These are phyloP conservation scores for Talaromyces sp. DNA, from an alignment of 2,329 filamentous ascomycete genomes.

Conservation along the genomic window DNA sequence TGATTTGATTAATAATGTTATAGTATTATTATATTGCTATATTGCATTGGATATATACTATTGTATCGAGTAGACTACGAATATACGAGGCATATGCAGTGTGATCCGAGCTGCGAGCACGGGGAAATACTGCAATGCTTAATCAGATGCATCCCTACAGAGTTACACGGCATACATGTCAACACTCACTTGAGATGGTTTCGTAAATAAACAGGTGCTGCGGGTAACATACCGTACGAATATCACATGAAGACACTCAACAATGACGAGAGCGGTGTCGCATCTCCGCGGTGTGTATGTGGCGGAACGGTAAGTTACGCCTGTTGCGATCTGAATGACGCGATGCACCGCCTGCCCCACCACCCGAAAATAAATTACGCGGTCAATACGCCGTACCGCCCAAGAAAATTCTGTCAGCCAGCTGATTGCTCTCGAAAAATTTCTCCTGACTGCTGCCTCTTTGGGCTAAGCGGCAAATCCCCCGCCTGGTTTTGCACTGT, in stretches of 20 bases:
- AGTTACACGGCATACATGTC: no score
- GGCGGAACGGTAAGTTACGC: not conserved
- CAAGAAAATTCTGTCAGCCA: constrained; percentile 6
- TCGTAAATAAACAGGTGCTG: no score
- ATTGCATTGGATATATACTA: no score
- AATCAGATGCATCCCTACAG: not conserved
- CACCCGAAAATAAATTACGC: not conserved
- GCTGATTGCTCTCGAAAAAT: not conserved
- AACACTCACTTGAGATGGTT: no score
- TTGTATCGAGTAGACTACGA: no score
- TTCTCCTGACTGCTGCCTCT: constrained; percentile 10
- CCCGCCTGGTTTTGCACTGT: not conserved
- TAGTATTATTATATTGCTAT: no score
- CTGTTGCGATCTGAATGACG: not conserved
- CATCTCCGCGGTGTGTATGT: not conserved
- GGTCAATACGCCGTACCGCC: not conserved
- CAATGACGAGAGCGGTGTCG: not conserved
- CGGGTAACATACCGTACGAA: not conserved
- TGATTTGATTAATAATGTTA: no score
- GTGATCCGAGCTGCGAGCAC: not conserved
- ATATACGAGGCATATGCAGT: not conserved
- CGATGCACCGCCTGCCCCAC: not conserved
- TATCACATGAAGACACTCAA: not conserved
- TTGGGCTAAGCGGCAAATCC: constrained; percentile 7
- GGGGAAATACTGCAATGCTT: not conserved